Base-by-base conservation (phyloP, 2,329 filamentous ascomycete species). In the Trichophyton simii region DNA sequence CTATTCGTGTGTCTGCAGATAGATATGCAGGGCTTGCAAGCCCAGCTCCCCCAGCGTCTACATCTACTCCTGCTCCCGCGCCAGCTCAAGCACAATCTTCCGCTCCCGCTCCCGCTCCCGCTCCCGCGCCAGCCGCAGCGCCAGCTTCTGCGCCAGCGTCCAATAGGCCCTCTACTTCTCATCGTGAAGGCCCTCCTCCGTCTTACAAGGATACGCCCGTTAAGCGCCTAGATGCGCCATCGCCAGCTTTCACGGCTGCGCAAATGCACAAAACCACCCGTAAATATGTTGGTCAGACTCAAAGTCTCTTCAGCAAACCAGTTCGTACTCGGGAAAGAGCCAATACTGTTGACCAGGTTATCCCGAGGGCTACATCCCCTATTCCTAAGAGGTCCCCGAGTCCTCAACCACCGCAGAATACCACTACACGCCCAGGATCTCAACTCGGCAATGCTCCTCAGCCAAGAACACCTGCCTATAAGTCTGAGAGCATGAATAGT, bases 231-330 rank as follows among this genome's bases (percentile, higher is more conserved):
- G 94, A 91, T 60, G 88, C 92, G 11, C 95, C 94, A 1, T 87
- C 92, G 62, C 91, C 92, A 1, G 94, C 94, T 1, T 90, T 95
- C 63, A 99, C 95, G 0, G 88, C 90, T 3, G 89, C 87, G 65
- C 89, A 94, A 57, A 99, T 99, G 95, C 89, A 96, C 70, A 89
- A 95, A 73, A 89, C 91, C 3, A 94, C 91, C 0, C 87, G 95
- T 68, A 91, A 91, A 73, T 96, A 92, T 69, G 84, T 88, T 22
- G 84, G 86, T 54, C 88, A 96, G 73, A 89, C 89, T 2, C 83
- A 89, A 50, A 90, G 82, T 69, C 86, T 96, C 78, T 94, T 95
- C 31, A 66, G 60, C 46, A 64, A 57, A 58, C 57, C 60, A 71
- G 73, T 54, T 72, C 72, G 28, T 76, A 75, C 64, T 6, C 52